These are phyloP conservation scores for Solioccasus polychromus DNA, from an alignment of 768 basidiomycete species.

Conservation along the genomic window DNA sequence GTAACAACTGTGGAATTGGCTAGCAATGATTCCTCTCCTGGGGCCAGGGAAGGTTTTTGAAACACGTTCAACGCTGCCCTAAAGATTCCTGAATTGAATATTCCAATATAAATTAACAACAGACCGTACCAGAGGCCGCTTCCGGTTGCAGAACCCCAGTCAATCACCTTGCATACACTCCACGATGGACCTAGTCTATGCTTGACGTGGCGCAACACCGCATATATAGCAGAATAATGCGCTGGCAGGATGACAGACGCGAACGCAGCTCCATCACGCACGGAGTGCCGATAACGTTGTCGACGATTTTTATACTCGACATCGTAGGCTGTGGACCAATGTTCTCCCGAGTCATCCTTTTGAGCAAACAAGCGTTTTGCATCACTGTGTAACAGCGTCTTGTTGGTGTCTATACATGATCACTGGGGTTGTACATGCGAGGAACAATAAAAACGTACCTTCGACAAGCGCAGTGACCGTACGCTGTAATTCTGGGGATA, in stretches of 20 bases:
- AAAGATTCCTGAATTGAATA: slow-evolving; percentile 12
- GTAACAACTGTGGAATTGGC: slow-evolving; percentile 50
- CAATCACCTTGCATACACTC: slow-evolving; percentile 60
- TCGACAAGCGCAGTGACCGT: slow-evolving; percentile 67
- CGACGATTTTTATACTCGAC: slow-evolving; percentile 56
- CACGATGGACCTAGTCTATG: slow-evolving; percentile 62
- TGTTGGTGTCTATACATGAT: slow-evolving; percentile 53
- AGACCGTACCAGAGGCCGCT: slow-evolving; percentile 74
- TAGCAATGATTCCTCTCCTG: slow-evolving; percentile 35
- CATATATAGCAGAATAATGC: slow-evolving; percentile 75
- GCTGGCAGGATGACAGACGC: slow-evolving; percentile 82
- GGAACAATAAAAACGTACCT: slow-evolving; percentile 38
- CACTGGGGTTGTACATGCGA: slow-evolving; percentile 6
- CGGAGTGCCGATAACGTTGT: slow-evolving; percentile 56
- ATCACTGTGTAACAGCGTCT: slow-evolving; percentile 61
- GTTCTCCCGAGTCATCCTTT: slow-evolving; percentile 26
- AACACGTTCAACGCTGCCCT: slow-evolving; percentile 73
- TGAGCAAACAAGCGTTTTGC: slow-evolving; percentile 67
- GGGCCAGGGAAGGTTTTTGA: slow-evolving; percentile 36
- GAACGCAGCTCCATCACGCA: slow-evolving; percentile 80
- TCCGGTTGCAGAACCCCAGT: slow-evolving; percentile 84
- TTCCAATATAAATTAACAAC: neutral
- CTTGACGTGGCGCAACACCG: slow-evolving; percentile 70
- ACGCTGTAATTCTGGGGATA: slow-evolving; percentile 70
- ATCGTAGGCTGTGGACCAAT: slow-evolving; percentile 58